Conservation (phyloP, 148 eudicot genomes). For the Rhododendron simsii region DNA sequence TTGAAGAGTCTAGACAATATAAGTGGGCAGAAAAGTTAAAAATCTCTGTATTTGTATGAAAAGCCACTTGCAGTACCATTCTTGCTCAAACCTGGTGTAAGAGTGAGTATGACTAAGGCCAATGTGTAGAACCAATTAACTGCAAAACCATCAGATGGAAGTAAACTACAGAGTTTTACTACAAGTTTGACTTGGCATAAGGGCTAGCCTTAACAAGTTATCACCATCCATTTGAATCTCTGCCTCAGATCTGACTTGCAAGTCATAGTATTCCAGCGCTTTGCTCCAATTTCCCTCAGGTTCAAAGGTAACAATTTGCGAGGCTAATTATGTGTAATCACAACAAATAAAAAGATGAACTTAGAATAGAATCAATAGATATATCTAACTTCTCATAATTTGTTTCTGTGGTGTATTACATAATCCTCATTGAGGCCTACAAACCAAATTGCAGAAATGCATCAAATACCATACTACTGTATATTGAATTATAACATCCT, state of each 20-base stretch:
- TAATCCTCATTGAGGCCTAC: background rate
- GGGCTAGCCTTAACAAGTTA: background rate
- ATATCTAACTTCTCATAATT: background rate
- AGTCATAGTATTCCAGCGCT: slow-evolving; percentile 28
- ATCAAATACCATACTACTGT: background rate
- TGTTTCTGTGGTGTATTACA: background rate
- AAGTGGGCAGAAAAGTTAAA: background rate
- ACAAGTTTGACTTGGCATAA: background rate
- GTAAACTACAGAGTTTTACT: background rate
- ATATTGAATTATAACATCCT: background rate
- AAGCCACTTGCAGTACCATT: background rate
- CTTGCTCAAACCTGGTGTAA: too few species aligned
- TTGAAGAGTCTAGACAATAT: background rate
- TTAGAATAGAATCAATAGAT: background rate
- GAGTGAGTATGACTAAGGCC: background rate
- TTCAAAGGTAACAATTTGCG: slow-evolving; percentile 87
- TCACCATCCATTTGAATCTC: background rate
- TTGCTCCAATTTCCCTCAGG: slow-evolving; percentile 99
- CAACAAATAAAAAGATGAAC: background rate
- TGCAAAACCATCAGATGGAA: background rate
- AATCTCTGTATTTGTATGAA: background rate
- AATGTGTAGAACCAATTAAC: background rate
- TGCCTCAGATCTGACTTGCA: too few species aligned
- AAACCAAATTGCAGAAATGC: background rate
- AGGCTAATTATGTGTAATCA: slow-evolving; percentile 46